These are phyloP conservation scores for Chrysopogon serrulatus DNA, from an alignment of 176 grass and related monocot genomes.

Conservation along the genomic window DNA sequence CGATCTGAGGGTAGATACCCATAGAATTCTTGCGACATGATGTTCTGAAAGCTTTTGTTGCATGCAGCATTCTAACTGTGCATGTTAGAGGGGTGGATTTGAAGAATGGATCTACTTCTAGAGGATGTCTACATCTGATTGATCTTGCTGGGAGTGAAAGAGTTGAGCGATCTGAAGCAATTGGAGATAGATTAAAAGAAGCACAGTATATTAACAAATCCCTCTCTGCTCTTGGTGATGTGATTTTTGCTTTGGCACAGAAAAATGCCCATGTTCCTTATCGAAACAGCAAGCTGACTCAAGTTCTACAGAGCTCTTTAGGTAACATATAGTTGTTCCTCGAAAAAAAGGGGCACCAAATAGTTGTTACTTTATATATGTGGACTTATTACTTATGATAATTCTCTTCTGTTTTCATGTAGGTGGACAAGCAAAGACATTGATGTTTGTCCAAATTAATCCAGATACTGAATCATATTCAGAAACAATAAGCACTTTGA, in stretches of 20 bases:
- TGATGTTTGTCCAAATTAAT: constrained; percentile 99
- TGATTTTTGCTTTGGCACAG: constrained; percentile 85
- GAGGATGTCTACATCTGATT: constrained; percentile 90
- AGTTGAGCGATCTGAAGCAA: constrained; percentile 93
- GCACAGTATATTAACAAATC: constrained; percentile 95
- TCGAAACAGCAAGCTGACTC: constrained; percentile 96
- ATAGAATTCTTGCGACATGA: not conserved
- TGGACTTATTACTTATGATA: not conserved
- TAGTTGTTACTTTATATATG: not conserved
- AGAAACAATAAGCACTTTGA: constrained; percentile 97
- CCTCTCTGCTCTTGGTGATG: constrained; percentile 90
- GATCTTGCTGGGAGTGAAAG: constrained; percentile 98
- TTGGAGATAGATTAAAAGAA: constrained; percentile 93
- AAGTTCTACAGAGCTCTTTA: constrained; percentile 98
- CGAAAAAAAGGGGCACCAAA: constrained; percentile 7
- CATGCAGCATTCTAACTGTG: constrained; percentile 88
- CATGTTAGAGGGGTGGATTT: constrained; percentile 84
- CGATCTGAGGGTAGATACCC: not conserved
- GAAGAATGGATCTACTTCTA: constrained; percentile 79
- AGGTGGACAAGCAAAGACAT: constrained; percentile 97
- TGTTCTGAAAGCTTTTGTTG: constrained; percentile 15
- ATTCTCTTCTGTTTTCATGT: constrained; percentile 16
- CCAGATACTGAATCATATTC: constrained; percentile 81
- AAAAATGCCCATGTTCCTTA: constrained; percentile 86
- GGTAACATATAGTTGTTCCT: constrained; percentile 36